Conservation (phyloP, 202 grass and related monocot genomes). For the Setaria italica region DNA sequence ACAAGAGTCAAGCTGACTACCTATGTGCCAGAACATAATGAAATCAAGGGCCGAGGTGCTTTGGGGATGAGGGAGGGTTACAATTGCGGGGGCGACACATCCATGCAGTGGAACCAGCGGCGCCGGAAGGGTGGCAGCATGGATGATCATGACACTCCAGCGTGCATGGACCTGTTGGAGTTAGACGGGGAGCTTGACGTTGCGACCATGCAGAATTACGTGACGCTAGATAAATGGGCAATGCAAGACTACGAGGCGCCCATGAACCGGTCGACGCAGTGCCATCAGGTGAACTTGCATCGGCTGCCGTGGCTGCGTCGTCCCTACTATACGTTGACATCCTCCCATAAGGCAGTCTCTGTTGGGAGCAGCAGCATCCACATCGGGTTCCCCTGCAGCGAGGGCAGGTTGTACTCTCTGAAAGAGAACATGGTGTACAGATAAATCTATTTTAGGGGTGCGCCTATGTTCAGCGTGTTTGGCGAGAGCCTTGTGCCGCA, state of each 20-base stretch:
- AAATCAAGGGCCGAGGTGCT: no score
- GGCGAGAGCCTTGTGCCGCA: neutral
- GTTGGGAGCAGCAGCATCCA: neutral
- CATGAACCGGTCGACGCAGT: neutral
- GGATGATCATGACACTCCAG: no score
- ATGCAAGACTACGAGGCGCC: neutral
- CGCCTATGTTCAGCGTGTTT: neutral
- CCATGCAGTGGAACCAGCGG: no score
- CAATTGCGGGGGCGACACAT: no score
- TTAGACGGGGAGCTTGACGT: neutral
- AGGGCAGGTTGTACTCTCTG: neutral
- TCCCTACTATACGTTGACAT: no score
- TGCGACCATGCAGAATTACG: neutral
- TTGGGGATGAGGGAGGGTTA: no score
- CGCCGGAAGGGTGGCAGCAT: no score
- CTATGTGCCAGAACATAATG: no score
- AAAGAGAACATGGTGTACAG: neutral
- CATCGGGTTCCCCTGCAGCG: neutral
- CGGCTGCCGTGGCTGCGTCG: neutral
- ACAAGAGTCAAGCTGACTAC: no score
- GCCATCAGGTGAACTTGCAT: neutral
- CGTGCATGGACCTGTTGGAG: neutral
- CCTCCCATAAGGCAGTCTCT: neutral
- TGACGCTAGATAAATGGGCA: neutral
- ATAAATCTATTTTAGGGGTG: neutral